Conservation (phyloP, 116 monocot genomes). For the Zostera marina region DNA sequence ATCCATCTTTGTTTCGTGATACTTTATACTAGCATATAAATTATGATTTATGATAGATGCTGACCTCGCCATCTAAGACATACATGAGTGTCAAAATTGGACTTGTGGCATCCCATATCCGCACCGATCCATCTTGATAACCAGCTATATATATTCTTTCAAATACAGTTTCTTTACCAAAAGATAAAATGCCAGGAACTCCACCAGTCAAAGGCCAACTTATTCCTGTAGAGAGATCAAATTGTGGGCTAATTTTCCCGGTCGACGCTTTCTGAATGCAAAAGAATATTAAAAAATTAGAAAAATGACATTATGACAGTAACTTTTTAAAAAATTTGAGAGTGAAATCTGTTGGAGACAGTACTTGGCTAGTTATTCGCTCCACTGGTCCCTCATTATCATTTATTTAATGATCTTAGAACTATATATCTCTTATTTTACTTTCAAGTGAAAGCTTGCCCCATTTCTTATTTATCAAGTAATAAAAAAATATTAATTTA, state of each 20-base stretch:
- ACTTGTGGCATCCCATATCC: slow-evolving; percentile 89
- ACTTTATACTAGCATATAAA: not conserved
- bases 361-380: too few species aligned
- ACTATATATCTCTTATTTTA: too few species aligned
- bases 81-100: slow-evolving; percentile 42
- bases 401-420: too few species aligned
- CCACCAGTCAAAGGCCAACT: slow-evolving; percentile 98
- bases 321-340: not conserved
- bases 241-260: slow-evolving; percentile 11
- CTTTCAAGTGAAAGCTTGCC: too few species aligned
- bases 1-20: slow-evolving; percentile 14
- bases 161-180: slow-evolving; percentile 20
- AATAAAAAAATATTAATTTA: not conserved
- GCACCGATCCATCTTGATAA: slow-evolving; percentile 94
- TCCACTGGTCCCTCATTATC: too few species aligned
- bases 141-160: slow-evolving; percentile 73
- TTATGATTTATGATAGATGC: slow-evolving; percentile 1
- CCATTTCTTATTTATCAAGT: not conserved
- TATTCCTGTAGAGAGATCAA: slow-evolving; percentile 19
- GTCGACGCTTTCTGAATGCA: slow-evolving; percentile 30
- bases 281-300: not conserved
- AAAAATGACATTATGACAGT: not conserved
- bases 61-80: slow-evolving; percentile 54
- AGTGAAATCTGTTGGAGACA: not conserved
- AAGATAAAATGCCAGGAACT: slow-evolving; percentile 33